Percentiles rank a stretch among this genome's conserved stretches.
These are phyloP conservation scores for Zoysia pacifica DNA, from an alignment of 176 grass and related monocot species.

Conservation along the genomic window DNA sequence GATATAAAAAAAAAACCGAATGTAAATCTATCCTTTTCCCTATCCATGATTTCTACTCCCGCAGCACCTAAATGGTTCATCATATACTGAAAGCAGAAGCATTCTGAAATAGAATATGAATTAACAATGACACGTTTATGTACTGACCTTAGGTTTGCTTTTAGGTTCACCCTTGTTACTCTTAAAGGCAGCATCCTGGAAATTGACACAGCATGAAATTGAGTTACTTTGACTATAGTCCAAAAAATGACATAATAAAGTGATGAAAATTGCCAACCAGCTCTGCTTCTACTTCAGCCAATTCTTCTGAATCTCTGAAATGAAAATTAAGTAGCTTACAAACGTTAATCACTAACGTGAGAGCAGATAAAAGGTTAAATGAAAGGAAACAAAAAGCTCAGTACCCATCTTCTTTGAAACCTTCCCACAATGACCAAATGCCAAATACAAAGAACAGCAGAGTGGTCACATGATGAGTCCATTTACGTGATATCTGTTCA, in stretches of 20 bases:
- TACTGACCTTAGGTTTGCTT: constrained; percentile 70
- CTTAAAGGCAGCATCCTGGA: constrained; percentile 85
- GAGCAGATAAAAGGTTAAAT: constrained; percentile 9
- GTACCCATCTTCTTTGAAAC: constrained; percentile 87
- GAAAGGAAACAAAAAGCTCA: constrained; percentile 8
- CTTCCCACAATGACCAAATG: constrained; percentile 96
- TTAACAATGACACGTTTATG: background rate
- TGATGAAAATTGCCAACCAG: constrained; percentile 65
- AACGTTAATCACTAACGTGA: constrained; percentile 12
- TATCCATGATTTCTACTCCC: too few species aligned
- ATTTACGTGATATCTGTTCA: constrained; percentile 93
- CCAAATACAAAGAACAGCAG: constrained; percentile 90
- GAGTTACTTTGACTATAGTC: constrained; percentile 18
- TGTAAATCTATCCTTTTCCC: too few species aligned
- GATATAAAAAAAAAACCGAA: too few species aligned
- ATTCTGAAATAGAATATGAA: too few species aligned
- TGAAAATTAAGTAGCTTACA: constrained; percentile 7
- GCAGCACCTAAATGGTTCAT: too few species aligned
- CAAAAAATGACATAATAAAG: constrained; percentile 7
- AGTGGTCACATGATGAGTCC: constrained; percentile 94
- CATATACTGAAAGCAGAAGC: too few species aligned
- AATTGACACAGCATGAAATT: constrained; percentile 38
- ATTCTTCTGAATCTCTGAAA: constrained; percentile 76
- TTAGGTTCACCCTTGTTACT: constrained; percentile 64
- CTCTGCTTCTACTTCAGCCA: constrained; percentile 87